Evolutionary conservation across 805 yeast species (phyloP), one percentile per base, ranked within the genome.

Genomic region (Cyberlindnera xylosilytica): DNA sequence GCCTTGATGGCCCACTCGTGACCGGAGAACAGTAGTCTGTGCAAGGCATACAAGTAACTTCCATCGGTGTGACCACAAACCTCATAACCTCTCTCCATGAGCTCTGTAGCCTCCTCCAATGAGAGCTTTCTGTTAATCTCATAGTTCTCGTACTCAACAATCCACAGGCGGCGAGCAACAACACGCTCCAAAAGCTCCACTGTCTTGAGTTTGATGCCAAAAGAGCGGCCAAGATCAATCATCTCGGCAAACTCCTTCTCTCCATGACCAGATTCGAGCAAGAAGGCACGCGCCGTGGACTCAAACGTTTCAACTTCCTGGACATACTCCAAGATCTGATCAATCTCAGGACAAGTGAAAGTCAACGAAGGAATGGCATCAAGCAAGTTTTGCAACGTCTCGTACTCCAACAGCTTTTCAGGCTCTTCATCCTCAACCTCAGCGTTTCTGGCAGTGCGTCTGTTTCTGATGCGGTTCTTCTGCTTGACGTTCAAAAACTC

Each of bases 271-370:
- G 57, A 60, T 6, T 56, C 58, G 3, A 31, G n/a, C 3, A 76
- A 52, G 15, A 76, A 61, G 3, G 58, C 46, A 9, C 72, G 56
- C 24, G 77, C 78, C 12, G 73, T 68, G 20, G 63, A 58, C 44
- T 74, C 79, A 57, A 72, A 83, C 37, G 68, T 68, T 36, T 66
- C 67, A 32, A 84, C 69, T 48, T 78, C 83, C 23, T 53, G 61
- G 4, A 73, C 70, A 35, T 79, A 69, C 46, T 76, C 83, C 4
- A 71, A 45, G 11, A 85, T 59, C 52, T 77, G 83, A 16, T 75
- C 81, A 50, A 80, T 68, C 53, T 85, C 93, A 0, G 78, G 72
- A 15, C 78, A 65, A 3, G 70, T 58, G 41, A 83, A 74, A 17
- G 75, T 72, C 44, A 82, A 52, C 0, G 57, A 52, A 3, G 81